Evolutionary conservation across 2,329 filamentous ascomycete species (phyloP).

Genomic region (Beauveria sp.): DNA sequence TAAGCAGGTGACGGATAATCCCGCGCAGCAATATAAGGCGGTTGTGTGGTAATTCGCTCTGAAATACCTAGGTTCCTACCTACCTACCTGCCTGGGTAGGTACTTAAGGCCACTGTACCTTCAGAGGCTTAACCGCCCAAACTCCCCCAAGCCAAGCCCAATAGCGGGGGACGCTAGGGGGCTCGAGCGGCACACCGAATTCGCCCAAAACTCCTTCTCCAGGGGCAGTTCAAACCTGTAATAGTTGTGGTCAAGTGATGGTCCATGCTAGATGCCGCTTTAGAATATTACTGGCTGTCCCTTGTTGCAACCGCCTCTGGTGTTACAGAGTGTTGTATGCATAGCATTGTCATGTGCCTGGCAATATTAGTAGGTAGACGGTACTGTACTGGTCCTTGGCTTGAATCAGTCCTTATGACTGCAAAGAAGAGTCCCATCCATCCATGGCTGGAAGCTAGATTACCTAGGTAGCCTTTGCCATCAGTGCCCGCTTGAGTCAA

Average conservation of each 20-base stretch:
- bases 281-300: not conserved
- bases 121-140: not conserved
- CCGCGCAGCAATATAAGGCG: too few species aligned
- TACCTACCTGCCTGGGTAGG: not conserved
- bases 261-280: not conserved
- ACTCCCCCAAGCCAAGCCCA: not conserved
- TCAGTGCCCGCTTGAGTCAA: not conserved
- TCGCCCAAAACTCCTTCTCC: not conserved
- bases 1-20: too few species aligned
- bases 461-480: too few species aligned
- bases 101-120: not conserved
- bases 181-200: constrained; percentile 7
- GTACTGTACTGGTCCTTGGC: not conserved
- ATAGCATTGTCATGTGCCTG: constrained; percentile 7
- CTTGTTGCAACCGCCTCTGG: not conserved
- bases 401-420: not conserved
- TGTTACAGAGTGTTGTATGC: not conserved
- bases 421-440: not conserved
- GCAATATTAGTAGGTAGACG: not conserved
- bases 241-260: not conserved
- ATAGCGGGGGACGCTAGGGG: constrained; percentile 6
- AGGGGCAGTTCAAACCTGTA: not conserved
- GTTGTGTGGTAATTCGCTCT: too few species aligned
- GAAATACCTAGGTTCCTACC: too few species aligned
- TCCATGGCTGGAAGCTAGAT: not conserved